Conservation (phyloP, 1,284 basidiomycete genomes). For the Cerrena zonata region DNA sequence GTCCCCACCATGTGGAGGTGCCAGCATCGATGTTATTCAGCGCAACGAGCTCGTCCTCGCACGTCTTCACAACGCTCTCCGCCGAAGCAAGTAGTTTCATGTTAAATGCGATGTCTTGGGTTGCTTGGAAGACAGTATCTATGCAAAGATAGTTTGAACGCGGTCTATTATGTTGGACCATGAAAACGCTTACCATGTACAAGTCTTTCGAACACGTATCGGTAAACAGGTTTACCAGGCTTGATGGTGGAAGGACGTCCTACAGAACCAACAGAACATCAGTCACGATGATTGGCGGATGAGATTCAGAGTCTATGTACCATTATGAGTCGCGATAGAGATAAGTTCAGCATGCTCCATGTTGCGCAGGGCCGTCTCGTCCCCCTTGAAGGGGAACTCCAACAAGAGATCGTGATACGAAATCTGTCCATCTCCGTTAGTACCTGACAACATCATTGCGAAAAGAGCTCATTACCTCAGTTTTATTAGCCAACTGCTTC, state of each 20-base stretch:
- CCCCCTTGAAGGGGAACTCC: conserved; percentile 88
- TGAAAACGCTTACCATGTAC: conserved; percentile 53
- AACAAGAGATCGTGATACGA: conserved; percentile 80
- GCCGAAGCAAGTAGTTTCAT: conserved; percentile 63
- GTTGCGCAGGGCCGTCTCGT: conserved; percentile 74
- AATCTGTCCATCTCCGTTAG: conserved; percentile 39
- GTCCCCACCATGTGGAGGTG: conserved; percentile 42
- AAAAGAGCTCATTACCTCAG: conserved; percentile 49
- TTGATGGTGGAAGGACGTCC: conserved; percentile 80
- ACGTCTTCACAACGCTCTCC: conserved; percentile 62
- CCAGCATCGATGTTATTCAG: conserved; percentile 59
- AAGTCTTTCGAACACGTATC: conserved; percentile 78
- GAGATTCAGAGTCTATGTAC: conserved; percentile 32
- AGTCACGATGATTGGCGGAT: not conserved
- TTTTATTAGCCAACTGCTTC: conserved; percentile 61
- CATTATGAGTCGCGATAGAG: conserved; percentile 70
- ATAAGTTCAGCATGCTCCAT: conserved; percentile 92
- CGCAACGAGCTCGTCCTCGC: conserved; percentile 70
- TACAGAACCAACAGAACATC: conserved; percentile 22
- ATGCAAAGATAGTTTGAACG: not conserved
- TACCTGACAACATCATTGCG: not conserved
- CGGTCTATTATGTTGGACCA: conserved; percentile 3
- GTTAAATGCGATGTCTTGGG: conserved; percentile 78
- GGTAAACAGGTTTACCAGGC: conserved; percentile 87
- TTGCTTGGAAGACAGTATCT: conserved; percentile 80